Evolutionary conservation across 2,329 filamentous ascomycete species (phyloP).

Genomic region (Pyrenochaeta sp.): DNA sequence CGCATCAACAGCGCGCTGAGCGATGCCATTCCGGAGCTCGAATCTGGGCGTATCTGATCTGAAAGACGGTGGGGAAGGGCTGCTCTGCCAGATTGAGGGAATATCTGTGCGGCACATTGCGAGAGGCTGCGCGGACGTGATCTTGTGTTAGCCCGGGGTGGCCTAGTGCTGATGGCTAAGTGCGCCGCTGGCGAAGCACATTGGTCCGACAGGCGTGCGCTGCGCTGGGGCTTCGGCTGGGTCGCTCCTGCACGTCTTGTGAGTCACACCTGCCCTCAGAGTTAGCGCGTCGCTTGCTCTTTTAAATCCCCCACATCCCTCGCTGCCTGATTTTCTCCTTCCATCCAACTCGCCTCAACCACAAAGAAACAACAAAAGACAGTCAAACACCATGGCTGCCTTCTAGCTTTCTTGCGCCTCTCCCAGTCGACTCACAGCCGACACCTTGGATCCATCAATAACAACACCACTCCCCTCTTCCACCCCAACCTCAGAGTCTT

Average conservation of each 20-base stretch:
- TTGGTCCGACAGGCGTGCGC: slow-evolving; percentile 11
- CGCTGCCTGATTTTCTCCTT: slow-evolving; percentile 43
- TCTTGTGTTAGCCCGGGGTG: slow-evolving; percentile 2
- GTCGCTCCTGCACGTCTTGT: slow-evolving; percentile 25
- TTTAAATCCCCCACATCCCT: slow-evolving; percentile 38
- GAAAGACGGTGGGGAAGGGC: slow-evolving; percentile 1
- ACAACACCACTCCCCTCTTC: slow-evolving; percentile 36
- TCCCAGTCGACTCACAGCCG: slow-evolving; percentile 37
- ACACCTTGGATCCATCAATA: slow-evolving; percentile 42
- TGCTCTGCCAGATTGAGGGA: slow-evolving; percentile 1
- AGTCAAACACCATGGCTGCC: slow-evolving; percentile 49
- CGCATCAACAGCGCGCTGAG: neutral
- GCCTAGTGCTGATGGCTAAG: slow-evolving; percentile 25
- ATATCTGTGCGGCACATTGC: neutral
- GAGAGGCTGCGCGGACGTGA: slow-evolving; percentile 8
- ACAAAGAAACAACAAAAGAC: slow-evolving; percentile 36
- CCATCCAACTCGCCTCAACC: slow-evolving; percentile 28
- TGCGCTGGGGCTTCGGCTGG: slow-evolving; percentile 6
- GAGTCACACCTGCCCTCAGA: slow-evolving; percentile 27
- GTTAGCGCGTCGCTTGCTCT: slow-evolving; percentile 30
- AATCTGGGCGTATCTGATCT: neutral
- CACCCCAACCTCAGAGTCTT: slow-evolving; percentile 49
- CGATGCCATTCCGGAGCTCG: neutral
- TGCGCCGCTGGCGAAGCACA: slow-evolving; percentile 4
- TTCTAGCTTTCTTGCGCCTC: slow-evolving; percentile 43